Base-by-base conservation (phyloP, 176 grass and related monocot species). In the Musa schizocarpa region DNA sequence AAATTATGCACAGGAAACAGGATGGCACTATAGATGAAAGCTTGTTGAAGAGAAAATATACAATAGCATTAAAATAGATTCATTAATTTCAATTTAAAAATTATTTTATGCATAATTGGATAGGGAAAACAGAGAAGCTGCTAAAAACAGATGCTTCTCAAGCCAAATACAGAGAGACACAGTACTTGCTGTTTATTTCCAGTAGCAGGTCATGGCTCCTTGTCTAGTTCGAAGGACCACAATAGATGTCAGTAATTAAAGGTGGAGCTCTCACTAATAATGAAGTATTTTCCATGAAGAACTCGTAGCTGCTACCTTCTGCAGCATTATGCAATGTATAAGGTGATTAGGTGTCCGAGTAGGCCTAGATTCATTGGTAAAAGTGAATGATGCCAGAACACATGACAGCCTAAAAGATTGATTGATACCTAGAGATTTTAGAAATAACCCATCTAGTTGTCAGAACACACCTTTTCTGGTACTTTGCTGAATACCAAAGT, bases 401-500 rank as follows among this genome's bases (percentile, higher is more conserved):
- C 29, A 34, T 34, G 29, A 3, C 29, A 34, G 29, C 29, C 29
- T 34, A 34, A 34, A 3, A 34, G 29, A 34, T 34, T 34, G 29
- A 34, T 4, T 34, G 65, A 68, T 16, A 11, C 10, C 23, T 29
- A 13, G 11, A 34, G 24, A 66, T 25, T n/a, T 66, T 9, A 11
- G n/a, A 12, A 10, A 23, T 26, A 65, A 65, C 12, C 9, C 25
- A n/a, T 70, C 56, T 49, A 61, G n/a, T 13, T 50, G 25, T 43
- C 23, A 50, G 48, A n/a, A 50, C 77, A 65, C 82, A 93, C 94
- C 88, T 98, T 98, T 68, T 98, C 94, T 63, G 94, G 94, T 22
- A 93, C 94, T 91, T 98, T 98, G 80, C 86, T 93, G 80, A 98
- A 98, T 64, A 93, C 90, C 1, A 98, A 85, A 49, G 90, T 98